phyloP scores from a whole-genome alignment of 768 basidiomycete species.

The Butyriboletus loyo region DNA sequence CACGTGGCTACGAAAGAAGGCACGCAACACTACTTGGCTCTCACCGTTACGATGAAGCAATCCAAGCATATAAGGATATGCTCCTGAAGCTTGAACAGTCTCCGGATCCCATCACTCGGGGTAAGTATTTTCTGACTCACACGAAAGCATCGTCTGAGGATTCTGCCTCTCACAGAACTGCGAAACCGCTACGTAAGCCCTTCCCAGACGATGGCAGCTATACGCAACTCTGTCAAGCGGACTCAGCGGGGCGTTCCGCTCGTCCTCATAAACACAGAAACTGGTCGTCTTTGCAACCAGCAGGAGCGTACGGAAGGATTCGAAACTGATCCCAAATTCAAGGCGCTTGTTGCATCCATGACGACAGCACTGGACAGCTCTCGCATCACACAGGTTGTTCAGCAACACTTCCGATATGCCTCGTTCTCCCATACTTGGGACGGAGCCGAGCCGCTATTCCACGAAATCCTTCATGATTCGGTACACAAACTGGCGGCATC shows the following conservation, averaged over 20 bases:
- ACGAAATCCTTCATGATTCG: background rate
- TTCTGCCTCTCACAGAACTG: background rate
- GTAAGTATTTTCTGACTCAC: background rate
- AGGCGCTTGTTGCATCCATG: background rate
- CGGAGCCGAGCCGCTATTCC: background rate
- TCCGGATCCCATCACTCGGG: background rate
- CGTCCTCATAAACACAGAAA: background rate
- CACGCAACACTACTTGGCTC: background rate
- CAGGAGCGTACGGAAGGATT: background rate
- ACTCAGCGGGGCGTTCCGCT: background rate
- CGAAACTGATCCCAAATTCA: background rate
- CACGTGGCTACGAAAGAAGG: background rate
- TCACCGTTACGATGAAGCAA: background rate
- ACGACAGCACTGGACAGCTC: background rate
- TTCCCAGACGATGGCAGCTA: background rate
- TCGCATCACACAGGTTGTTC: background rate
- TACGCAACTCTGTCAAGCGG: background rate
- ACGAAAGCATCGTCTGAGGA: background rate
- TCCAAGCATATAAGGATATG: background rate
- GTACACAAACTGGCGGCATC: background rate
- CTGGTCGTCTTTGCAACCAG: background rate
- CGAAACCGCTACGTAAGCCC: background rate
- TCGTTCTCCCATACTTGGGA: conserved; percentile 12
- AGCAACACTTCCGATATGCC: background rate
- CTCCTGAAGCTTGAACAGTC: background rate